Evolutionary conservation across 2,329 filamentous ascomycete genomes (phyloP).

Genomic region (Monosporascus sp.): DNA sequence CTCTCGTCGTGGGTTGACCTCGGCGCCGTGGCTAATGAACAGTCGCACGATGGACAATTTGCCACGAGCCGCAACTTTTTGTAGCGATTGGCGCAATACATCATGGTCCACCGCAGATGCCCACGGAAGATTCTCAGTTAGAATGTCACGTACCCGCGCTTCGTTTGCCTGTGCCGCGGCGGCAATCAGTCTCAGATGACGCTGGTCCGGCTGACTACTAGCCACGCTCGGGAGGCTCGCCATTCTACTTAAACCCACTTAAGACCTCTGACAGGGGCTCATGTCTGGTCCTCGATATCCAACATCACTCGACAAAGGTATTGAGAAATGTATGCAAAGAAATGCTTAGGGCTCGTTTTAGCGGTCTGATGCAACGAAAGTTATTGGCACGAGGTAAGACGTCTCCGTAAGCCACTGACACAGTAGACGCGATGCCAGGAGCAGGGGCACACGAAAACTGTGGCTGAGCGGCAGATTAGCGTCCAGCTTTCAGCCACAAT

Average conservation of each 20-base stretch:
- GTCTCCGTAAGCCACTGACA: too few relatives aligned
- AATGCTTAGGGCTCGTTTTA: too few relatives aligned
- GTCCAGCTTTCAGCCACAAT: too few relatives aligned
- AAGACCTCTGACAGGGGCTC: too few relatives aligned
- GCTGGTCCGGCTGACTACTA: conserved; percentile 32
- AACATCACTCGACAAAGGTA: too few relatives aligned
- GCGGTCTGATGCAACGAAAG: too few relatives aligned
- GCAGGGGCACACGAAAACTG: too few relatives aligned
- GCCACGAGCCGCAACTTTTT: conserved; percentile 31
- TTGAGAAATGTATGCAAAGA: too few relatives aligned
- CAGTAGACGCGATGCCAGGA: too few relatives aligned
- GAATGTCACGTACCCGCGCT: conserved; percentile 28
- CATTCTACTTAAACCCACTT: conserved; percentile 7
- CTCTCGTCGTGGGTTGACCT: conserved; percentile 28
- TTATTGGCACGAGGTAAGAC: too few relatives aligned
- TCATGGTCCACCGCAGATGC: conserved; percentile 27
- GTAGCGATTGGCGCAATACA: conserved; percentile 31
- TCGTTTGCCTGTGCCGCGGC: conserved; percentile 33
- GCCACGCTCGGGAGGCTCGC: conserved; percentile 28
- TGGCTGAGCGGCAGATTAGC: too few relatives aligned
- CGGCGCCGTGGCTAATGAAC: conserved; percentile 33
- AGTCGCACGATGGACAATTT: conserved; percentile 29
- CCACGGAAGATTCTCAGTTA: conserved; percentile 30
- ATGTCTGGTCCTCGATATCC: too few relatives aligned
- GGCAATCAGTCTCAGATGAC: conserved; percentile 30